Evolutionary conservation across 148 eudicot species (phyloP).

Genomic region (Rhododendron kiyosumense): DNA sequence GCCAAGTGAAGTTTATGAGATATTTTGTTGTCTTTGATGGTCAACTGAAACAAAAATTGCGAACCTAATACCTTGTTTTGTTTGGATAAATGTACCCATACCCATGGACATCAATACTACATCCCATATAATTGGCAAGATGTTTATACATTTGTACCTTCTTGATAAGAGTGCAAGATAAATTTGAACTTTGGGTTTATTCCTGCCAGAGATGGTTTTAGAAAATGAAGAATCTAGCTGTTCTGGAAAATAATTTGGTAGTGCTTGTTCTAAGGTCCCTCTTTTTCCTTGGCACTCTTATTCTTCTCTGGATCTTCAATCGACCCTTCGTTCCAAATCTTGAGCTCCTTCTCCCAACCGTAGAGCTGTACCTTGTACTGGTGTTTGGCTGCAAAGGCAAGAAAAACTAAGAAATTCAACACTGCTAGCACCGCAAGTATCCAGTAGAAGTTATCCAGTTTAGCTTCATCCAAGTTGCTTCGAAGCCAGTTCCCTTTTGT

Average conservation of each 20-base stretch:
- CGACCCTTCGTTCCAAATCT: constrained; percentile 19
- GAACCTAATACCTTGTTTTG: neutral
- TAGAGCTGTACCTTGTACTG: constrained; percentile 45
- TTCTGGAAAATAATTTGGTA: neutral
- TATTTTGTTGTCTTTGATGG: neutral
- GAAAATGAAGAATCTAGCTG: neutral
- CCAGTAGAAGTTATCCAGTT: constrained; percentile 55
- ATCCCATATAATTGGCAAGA: neutral
- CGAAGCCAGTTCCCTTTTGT: constrained; percentile 43
- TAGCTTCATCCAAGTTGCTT: constrained; percentile 46
- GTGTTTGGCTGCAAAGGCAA: constrained; percentile 44
- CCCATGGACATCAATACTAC: neutral
- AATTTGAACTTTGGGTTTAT: neutral
- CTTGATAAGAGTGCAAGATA: neutral
- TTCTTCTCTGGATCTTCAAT: constrained; percentile 16
- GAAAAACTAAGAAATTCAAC: constrained; percentile 39
- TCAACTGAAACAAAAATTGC: neutral
- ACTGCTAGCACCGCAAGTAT: constrained; percentile 45
- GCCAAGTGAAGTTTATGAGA: neutral
- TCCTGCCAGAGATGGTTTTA: neutral
- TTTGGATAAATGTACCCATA: neutral
- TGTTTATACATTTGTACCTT: neutral
- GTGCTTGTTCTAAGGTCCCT: constrained; percentile 9
- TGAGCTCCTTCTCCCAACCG: constrained; percentile 23
- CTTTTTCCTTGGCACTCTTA: constrained; percentile 3